These are phyloP conservation scores for Zygoascus meyerae DNA, from an alignment of 1,139 yeast genomes.

Conservation along the genomic window DNA sequence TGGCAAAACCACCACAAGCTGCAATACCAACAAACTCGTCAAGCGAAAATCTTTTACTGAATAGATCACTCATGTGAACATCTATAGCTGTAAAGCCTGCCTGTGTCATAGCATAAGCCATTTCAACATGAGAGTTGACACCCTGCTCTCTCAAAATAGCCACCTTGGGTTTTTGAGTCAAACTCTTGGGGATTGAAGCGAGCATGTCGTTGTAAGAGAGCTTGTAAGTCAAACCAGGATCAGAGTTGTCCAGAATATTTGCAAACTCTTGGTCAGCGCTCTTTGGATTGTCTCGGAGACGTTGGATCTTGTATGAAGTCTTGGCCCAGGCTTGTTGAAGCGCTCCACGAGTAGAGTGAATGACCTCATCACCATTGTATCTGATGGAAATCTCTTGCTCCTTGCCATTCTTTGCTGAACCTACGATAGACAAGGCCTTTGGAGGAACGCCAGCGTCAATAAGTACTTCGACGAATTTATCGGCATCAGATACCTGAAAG, in stretches of 20 bases:
- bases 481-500: conserved; percentile 71
- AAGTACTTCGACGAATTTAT: conserved; percentile 51
- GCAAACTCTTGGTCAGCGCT: conserved; percentile 83
- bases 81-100: conserved; percentile 93
- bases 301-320: conserved; percentile 87
- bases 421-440: conserved; percentile 56
- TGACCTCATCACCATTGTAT: conserved; percentile 44
- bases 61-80: conserved; percentile 93
- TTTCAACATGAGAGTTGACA: conserved; percentile 95
- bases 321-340: conserved; percentile 83
- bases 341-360: conserved; percentile 55
- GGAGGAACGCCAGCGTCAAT: conserved; percentile 52
- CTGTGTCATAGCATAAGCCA: conserved; percentile 95
- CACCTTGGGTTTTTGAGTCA: conserved; percentile 64
- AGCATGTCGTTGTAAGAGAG: conserved; percentile 49
- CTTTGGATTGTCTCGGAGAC: conserved; percentile 88
- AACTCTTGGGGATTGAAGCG: conserved; percentile 32
- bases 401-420: conserved; percentile 50
- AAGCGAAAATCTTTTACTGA: conserved; percentile 65
- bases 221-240: conserved; percentile 86
- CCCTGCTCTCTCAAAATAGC: conserved; percentile 98
- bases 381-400: conserved; percentile 49
- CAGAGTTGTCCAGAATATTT: conserved; percentile 66
- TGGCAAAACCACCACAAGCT: conserved; percentile 99
- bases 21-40: conserved; percentile 88